Evolutionary conservation across 495 filamentous ascomycete genomes (phyloP), one percentile per base, ranked within the genome.

Genomic region (Hypoxylon lenormandii): DNA sequence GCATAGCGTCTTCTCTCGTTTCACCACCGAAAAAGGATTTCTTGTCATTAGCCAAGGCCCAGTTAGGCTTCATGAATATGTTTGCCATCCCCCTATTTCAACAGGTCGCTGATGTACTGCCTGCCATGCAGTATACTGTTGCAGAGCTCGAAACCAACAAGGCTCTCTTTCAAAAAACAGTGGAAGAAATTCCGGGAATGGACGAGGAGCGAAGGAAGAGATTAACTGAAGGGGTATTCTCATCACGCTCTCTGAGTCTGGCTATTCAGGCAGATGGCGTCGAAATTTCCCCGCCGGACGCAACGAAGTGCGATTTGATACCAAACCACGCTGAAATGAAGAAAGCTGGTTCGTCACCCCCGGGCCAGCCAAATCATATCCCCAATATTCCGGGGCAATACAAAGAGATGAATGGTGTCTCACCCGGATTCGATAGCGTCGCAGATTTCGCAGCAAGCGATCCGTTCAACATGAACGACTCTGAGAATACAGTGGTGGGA

Each of bases 21-120:
- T 90, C 92, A 1, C 89, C 90, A 10, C 94, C 95, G 6, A 90
- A 92, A 65, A 85, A 91, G 49, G 93, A 94, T 54, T 90, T 92
- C 53, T 70, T 93, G 7, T 93, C 94, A 42, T 84, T 97, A n/a
- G 90, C 88, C 52, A 89, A 89, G 30, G 90, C 92, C 11, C 96
- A 98, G 78, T 90, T 96, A 69, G 88, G 90, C 26, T 98, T 98
- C 80, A 97, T 98, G 91, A 95, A 90, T 57, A 85, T 97, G 61
- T 98, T 98, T 74, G 95, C 94, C 18, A 84, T 91, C 36, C 95
- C 95, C 0, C 84, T 98, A 0, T 98, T 98, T 74, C 88, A 93
- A 64, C 90, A 88, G 19, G 88, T 97, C 15, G 87, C 91, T 22
- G 89, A 96, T 55, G 86, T 98, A 40, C 79, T 98, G 51, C 93